A percentile compares a stretch with the other conserved stretches of the same genome.
Conservation (phyloP, 306 rosid genomes). For the Rosa chinensis region DNA sequence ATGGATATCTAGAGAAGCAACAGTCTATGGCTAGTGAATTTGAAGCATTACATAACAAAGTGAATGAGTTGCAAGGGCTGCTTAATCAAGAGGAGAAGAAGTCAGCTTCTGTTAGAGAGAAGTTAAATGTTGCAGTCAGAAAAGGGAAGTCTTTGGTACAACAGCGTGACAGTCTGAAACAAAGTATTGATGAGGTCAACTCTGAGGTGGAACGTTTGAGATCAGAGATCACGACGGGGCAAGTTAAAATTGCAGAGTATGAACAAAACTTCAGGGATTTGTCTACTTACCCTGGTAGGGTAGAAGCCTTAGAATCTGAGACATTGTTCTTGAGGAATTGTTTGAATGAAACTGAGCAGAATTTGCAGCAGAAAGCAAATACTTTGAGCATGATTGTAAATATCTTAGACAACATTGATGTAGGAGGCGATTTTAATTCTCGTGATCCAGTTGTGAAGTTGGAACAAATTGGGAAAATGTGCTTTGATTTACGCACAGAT, state of each 20-base stretch:
- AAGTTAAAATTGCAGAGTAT: slow-evolving; percentile 52
- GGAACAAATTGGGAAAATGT: slow-evolving; percentile 59
- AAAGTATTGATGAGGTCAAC: slow-evolving; percentile 59
- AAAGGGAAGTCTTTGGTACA: slow-evolving; percentile 92
- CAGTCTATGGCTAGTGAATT: slow-evolving; percentile 56
- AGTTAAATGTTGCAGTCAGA: slow-evolving; percentile 85
- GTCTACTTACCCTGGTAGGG: slow-evolving; percentile 53
- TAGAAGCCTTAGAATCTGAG: slow-evolving; percentile 74
- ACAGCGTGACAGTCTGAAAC: slow-evolving; percentile 83
- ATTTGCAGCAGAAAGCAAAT: slow-evolving; percentile 63
- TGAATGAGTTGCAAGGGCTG: slow-evolving; percentile 66
- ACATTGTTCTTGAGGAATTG: slow-evolving; percentile 51
- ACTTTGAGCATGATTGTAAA: slow-evolving; percentile 50
- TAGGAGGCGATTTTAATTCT: slow-evolving; percentile 43
- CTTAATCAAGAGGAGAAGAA: slow-evolving; percentile 91
- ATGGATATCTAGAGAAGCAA: slow-evolving; percentile 56
- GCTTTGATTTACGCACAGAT: slow-evolving; percentile 46
- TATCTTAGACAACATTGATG: slow-evolving; percentile 56
- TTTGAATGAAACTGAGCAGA: slow-evolving; percentile 57
- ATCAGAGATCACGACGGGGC: slow-evolving; percentile 55
- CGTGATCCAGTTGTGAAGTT: slow-evolving; percentile 67
- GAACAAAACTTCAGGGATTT: slow-evolving; percentile 59
- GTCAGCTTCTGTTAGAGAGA: slow-evolving; percentile 83
- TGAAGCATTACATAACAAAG: slow-evolving; percentile 53
- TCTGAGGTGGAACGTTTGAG: slow-evolving; percentile 58